These are phyloP conservation scores for Metarhizium anisopliae DNA, from an alignment of 2,329 filamentous ascomycete species.

Conservation along the genomic window DNA sequence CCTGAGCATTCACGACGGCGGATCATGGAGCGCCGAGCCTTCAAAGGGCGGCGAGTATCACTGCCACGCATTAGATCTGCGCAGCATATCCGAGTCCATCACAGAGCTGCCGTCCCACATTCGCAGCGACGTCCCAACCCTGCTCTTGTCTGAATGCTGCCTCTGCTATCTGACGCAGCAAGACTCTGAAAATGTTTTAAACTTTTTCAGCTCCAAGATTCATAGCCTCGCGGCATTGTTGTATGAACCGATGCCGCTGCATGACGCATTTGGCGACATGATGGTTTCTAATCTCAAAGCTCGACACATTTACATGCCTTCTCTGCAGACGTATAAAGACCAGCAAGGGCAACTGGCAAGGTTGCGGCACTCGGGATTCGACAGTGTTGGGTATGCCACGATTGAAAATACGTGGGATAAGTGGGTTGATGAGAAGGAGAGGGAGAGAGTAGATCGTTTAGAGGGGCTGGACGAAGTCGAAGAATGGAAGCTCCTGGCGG, in stretches of 20 bases:
- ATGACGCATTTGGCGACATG: conserved; percentile 80
- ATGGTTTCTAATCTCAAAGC: conserved; percentile 87
- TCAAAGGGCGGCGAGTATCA: conserved; percentile 34
- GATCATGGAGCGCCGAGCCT: conserved; percentile 35
- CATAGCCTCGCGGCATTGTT: conserved; percentile 52
- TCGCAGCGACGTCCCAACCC: conserved; percentile 58
- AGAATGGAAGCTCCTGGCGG: conserved; percentile 80
- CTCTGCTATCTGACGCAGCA: conserved; percentile 72
- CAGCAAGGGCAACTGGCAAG: conserved; percentile 60
- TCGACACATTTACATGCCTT: conserved; percentile 76
- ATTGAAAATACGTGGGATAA: conserved; percentile 58
- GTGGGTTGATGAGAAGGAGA: conserved; percentile 66
- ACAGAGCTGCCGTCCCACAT: conserved; percentile 16
- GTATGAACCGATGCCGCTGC: conserved; percentile 81
- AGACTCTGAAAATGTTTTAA: conserved; percentile 55
- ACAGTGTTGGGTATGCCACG: conserved; percentile 30
- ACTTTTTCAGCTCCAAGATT: conserved; percentile 51
- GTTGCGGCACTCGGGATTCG: conserved; percentile 58
- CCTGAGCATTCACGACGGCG: conserved; percentile 18
- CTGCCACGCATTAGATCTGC: conserved; percentile 62
- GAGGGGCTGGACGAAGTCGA: conserved; percentile 94
- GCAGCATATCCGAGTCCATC: conserved; percentile 35
- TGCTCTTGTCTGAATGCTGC: conserved; percentile 92
- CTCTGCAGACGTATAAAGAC: conserved; percentile 62
- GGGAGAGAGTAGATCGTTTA: conserved; percentile 65